Evolutionary conservation across 2,329 filamentous ascomycete species (phyloP).

Genomic region (Cephalotrichum gorgonifer): DNA sequence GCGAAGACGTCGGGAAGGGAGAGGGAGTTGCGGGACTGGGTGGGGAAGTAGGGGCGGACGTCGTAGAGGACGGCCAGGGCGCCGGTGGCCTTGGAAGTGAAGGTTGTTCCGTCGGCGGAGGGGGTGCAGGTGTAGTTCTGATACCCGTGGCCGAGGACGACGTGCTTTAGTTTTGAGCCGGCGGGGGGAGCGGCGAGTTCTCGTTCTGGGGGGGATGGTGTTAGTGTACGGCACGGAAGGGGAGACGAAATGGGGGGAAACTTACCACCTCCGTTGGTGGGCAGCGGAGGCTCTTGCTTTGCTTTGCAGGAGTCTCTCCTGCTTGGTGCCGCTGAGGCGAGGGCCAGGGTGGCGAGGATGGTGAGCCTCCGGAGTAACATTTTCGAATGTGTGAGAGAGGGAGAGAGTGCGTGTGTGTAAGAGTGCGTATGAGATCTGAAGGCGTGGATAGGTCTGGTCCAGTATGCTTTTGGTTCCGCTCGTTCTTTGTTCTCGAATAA

Average conservation of each 20-base stretch:
- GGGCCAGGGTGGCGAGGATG: conserved; percentile 3
- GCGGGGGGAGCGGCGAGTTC: conserved; percentile 33
- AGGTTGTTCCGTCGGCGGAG: conserved; percentile 15
- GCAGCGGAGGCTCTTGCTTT: conserved; percentile 15
- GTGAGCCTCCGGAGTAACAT: conserved; percentile 2
- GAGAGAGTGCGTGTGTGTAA: not conserved
- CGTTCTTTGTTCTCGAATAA: too few species aligned
- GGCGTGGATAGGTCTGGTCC: too few species aligned
- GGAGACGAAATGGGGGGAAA: conserved; percentile 5
- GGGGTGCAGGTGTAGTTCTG: conserved; percentile 57
- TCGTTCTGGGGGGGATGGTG: conserved; percentile 4
- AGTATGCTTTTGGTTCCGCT: too few species aligned
- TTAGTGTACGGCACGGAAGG: conserved; percentile 3
- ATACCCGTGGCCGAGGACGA: conserved; percentile 53
- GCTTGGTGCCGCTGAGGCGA: conserved; percentile 1
- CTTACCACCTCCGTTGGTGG: conserved; percentile 27
- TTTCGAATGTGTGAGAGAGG: not conserved
- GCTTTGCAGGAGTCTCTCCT: conserved; percentile 1
- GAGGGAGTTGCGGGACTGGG: conserved; percentile 26
- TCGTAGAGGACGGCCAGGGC: conserved; percentile 54
- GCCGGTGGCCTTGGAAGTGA: conserved; percentile 30
- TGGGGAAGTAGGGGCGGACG: conserved; percentile 39
- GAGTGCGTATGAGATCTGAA: not conserved
- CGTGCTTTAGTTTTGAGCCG: conserved; percentile 34
- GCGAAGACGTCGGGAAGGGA: conserved; percentile 22